Conservation (phyloP, 345 rosid species). For the Populus ilicifolia region DNA sequence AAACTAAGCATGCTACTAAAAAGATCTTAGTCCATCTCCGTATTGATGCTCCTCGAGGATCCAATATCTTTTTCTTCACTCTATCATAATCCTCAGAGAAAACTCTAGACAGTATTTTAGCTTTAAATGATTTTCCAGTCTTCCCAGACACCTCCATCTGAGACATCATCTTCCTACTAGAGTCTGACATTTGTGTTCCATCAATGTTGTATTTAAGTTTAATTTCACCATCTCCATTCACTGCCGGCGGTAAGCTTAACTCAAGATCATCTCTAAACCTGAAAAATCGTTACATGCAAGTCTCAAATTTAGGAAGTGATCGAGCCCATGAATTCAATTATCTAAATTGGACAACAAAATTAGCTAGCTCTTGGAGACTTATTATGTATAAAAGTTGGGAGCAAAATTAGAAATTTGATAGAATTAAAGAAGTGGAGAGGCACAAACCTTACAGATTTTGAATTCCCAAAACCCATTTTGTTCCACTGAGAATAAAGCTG, state of each 20-base stretch:
- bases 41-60: constrained; percentile 65
- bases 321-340: not conserved
- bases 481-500: not conserved
- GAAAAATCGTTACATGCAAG: constrained; percentile 2
- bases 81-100: constrained; percentile 73
- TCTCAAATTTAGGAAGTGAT: constrained; percentile 1
- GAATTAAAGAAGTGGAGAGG: constrained; percentile 6
- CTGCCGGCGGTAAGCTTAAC: constrained; percentile 31
- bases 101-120: constrained; percentile 67
- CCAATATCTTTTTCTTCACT: constrained; percentile 55
- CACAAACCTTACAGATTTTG: constrained; percentile 75
- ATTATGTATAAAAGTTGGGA: not conserved
- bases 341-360: not conserved
- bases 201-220: constrained; percentile 46
- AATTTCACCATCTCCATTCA: constrained; percentile 37
- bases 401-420: not conserved
- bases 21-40: constrained; percentile 73
- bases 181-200: constrained; percentile 40
- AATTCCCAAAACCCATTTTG: constrained; percentile 36
- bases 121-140: constrained; percentile 47
- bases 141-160: constrained; percentile 22
- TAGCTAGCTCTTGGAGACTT: not conserved
- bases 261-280: constrained; percentile 64
- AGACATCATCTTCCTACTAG: constrained; percentile 22
- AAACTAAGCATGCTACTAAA: constrained; percentile 61